Base-by-base conservation (phyloP, 176 grass and related monocot species). In the Puya raimondii region DNA sequence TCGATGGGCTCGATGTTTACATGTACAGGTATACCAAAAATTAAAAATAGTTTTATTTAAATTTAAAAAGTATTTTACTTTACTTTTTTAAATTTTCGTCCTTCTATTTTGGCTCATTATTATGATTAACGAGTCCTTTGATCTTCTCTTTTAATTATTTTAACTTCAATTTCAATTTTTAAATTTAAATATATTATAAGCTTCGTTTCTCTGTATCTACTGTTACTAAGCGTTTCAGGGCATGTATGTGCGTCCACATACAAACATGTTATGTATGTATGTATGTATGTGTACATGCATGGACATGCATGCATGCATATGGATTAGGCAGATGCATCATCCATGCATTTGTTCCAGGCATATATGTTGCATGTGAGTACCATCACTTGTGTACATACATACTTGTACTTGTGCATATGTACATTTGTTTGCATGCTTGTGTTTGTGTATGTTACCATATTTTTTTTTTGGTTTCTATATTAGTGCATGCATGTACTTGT, bases 1-100 rank as follows among this genome's bases (percentile, higher is more conserved):
- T 90, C 48, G 83, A 90, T 64, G 87, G 87, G 26, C 69, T 90
- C 5, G 83, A 85, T 66, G 74, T 90, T 52, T 90, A 90, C 80
- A 82, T 85, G 79, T 85, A 85, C 25, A 82, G 76, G 87, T 90
- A 75, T 42, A 42, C 6, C 33, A 42, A 42, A 42, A 42, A 6
- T 42, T 42, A 0, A 42, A 42, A 42, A 42, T 42, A 1, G 18
- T 49, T 15, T 14, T 9, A 27, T 53, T 70, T 22, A 1, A 15
- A 54, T 53, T n/a, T 5, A 26, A 29, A 2, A 0, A 20, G 56
- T 22, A 13, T 26, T 57, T 57, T 9, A 54, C 23, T 6, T 16
- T 53, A 15, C 27, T 14, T 71, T 15, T 3, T 42, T 0, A 7
- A 42, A 42, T 42, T 53, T 53, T 27, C 11, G 0, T 59, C 10